A percentile compares a stretch with the other conserved stretches of the same genome.
These are phyloP conservation scores for Magnaporthales sp. DNA, from an alignment of 2,329 filamentous ascomycete species.

Conservation along the genomic window DNA sequence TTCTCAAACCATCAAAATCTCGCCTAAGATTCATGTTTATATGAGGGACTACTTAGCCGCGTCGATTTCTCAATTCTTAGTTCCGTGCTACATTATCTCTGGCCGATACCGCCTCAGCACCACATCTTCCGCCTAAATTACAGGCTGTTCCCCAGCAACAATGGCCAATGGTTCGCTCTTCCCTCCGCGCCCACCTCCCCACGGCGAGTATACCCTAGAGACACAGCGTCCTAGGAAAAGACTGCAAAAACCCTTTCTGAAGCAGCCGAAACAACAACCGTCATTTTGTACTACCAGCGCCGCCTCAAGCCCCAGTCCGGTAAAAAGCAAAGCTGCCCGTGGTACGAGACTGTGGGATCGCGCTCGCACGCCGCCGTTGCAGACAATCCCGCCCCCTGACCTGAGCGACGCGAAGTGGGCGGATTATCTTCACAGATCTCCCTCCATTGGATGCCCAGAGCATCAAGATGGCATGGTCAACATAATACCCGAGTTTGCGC, in stretches of 20 bases:
- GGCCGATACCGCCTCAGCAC: not conserved
- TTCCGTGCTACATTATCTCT: not conserved
- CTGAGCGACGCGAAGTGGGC: conserved; percentile 24
- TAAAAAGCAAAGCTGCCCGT: not conserved
- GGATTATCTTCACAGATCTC: conserved; percentile 12
- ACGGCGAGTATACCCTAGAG: conserved; percentile 9
- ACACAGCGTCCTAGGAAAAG: conserved; percentile 20
- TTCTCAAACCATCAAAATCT: not conserved
- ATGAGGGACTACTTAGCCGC: not conserved
- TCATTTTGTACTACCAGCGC: conserved; percentile 3
- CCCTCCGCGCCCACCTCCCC: not conserved
- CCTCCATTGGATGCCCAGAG: conserved; percentile 7
- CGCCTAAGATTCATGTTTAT: not conserved
- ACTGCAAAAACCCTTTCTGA: conserved; percentile 19
- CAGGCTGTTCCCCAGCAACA: not conserved
- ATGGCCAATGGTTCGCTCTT: not conserved
- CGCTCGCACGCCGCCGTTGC: conserved; percentile 7
- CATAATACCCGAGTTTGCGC: conserved; percentile 23
- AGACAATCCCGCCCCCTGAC: conserved; percentile 19
- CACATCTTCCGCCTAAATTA: not conserved
- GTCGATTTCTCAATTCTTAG: not conserved
- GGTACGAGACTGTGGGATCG: not conserved
- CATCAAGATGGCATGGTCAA: not conserved
- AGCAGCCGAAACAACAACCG: not conserved
- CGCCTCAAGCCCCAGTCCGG: conserved; percentile 1